Evolutionary conservation across 2,329 filamentous ascomycete genomes (phyloP).

Genomic region (Neocatenulostroma microsporum): DNA sequence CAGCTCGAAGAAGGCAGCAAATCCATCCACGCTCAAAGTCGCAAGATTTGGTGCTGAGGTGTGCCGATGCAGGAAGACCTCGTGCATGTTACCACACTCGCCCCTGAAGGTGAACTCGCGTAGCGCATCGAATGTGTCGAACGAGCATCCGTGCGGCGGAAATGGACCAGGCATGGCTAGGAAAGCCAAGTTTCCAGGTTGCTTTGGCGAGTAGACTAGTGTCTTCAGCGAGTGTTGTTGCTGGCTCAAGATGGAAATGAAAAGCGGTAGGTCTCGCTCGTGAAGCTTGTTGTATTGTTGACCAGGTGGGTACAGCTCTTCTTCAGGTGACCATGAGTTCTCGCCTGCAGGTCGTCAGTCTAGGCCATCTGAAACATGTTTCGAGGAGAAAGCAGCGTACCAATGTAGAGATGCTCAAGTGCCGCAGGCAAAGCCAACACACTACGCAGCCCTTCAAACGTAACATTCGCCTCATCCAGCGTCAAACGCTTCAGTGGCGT

Average conservation of each 20-base stretch:
- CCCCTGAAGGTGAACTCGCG: neutral
- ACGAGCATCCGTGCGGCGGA: no score
- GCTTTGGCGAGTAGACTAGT: no score
- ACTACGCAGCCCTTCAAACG: conserved; percentile 5
- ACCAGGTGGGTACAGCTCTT: conserved; percentile 1
- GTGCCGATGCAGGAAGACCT: no score
- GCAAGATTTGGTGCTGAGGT: no score
- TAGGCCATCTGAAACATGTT: no score
- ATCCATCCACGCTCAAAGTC: conserved; percentile 1
- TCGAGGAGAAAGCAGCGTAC: no score
- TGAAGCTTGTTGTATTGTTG: conserved; percentile 6
- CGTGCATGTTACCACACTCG: no score
- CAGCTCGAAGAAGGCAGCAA: conserved; percentile 1
- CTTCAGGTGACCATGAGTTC: conserved; percentile 1
- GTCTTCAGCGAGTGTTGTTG: conserved; percentile 2
- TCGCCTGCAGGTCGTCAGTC: no score
- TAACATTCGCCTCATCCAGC: conserved; percentile 8
- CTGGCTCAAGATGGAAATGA: neutral
- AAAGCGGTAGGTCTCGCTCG: neutral
- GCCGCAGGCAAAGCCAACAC: conserved; percentile 4
- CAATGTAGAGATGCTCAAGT: conserved; percentile 7
- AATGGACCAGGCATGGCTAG: no score
- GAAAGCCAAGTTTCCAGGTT: neutral
- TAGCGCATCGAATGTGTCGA: conserved; percentile 2
- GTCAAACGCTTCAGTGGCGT: conserved; percentile 5